A percentile compares a stretch with the other conserved stretches of the same genome.
Evolutionary conservation across 257 asterid genomes (phyloP).

Genomic region (Gentiana dahurica): DNA sequence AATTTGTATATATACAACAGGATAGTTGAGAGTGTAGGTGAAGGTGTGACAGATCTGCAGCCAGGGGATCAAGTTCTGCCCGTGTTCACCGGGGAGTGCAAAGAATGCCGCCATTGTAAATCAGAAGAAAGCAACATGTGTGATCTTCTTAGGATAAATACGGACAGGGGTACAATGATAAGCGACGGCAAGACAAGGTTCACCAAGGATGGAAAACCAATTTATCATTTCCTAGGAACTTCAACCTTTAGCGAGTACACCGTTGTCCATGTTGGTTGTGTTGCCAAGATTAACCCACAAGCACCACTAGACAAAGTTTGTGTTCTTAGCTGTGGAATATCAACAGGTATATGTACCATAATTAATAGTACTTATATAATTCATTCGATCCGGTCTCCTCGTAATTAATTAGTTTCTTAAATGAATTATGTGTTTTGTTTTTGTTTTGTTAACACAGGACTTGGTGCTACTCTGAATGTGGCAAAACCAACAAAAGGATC

Average conservation of each 20-base stretch:
- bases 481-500: slow-evolving; percentile 65
- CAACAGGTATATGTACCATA: slow-evolving; percentile 45
- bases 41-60: slow-evolving; percentile 63
- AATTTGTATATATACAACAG: slow-evolving; percentile 15
- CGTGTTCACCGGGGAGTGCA: slow-evolving; percentile 80
- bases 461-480: slow-evolving; percentile 81
- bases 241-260: slow-evolving; percentile 95
- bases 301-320: slow-evolving; percentile 89
- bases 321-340: slow-evolving; percentile 75
- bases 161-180: slow-evolving; percentile 76
- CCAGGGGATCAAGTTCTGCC: slow-evolving; percentile 98
- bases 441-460: slow-evolving; percentile 28
- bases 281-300: slow-evolving; percentile 58
- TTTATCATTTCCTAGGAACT: slow-evolving; percentile 73
- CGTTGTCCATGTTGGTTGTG: slow-evolving; percentile 58
- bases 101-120: slow-evolving; percentile 66
- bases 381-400: background rate
- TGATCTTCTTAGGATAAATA: slow-evolving; percentile 74
- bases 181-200: slow-evolving; percentile 62
- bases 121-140: slow-evolving; percentile 89
- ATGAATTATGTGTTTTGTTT: background rate
- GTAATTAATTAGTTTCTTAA: too few species aligned
- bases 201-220: slow-evolving; percentile 60
- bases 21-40: slow-evolving; percentile 81
- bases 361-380: too few species aligned